These are phyloP conservation scores for Fusarium buharicum DNA, from an alignment of 2,329 filamentous ascomycete species.

Conservation along the genomic window DNA sequence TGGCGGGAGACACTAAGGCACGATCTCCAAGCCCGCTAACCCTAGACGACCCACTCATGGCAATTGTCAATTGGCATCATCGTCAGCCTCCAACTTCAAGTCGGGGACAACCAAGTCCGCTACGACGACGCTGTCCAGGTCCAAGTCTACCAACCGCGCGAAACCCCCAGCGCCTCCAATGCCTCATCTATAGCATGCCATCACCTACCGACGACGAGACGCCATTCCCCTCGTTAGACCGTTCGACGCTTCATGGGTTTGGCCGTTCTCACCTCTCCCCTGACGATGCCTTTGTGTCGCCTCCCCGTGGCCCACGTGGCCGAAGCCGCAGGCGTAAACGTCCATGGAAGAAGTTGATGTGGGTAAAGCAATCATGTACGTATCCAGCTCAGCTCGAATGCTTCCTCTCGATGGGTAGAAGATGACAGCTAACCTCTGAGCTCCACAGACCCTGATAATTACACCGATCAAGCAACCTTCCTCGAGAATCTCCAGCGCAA, in stretches of 20 bases:
- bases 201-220: constrained; percentile 54
- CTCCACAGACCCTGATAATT: constrained; percentile 90
- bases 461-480: constrained; percentile 96
- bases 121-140: background rate
- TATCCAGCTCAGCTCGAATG: constrained; percentile 18
- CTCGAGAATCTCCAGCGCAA: constrained; percentile 96
- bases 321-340: constrained; percentile 75
- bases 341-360: constrained; percentile 94
- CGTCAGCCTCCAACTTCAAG: constrained; percentile 15
- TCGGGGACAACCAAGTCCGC: constrained; percentile 2
- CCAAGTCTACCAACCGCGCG: constrained; percentile 10
- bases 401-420: background rate
- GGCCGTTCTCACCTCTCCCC: constrained; percentile 79
- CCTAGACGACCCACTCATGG: constrained; percentile 32
- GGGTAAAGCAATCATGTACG: constrained; percentile 95
- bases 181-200: constrained; percentile 47
- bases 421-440: constrained; percentile 12
- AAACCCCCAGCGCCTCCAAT: constrained; percentile 22
- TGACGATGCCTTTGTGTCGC: constrained; percentile 82
- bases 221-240: constrained; percentile 50
- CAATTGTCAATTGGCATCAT: constrained; percentile 34
- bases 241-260: constrained; percentile 48
- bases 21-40: constrained; percentile 38
- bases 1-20: constrained; percentile 24
- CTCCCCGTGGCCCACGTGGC: constrained; percentile 67